Evolutionary conservation across 352 stramenopile species (phyloP), one percentile per base, ranked within the genome.

Genomic region (Phytophthora tubulina): DNA sequence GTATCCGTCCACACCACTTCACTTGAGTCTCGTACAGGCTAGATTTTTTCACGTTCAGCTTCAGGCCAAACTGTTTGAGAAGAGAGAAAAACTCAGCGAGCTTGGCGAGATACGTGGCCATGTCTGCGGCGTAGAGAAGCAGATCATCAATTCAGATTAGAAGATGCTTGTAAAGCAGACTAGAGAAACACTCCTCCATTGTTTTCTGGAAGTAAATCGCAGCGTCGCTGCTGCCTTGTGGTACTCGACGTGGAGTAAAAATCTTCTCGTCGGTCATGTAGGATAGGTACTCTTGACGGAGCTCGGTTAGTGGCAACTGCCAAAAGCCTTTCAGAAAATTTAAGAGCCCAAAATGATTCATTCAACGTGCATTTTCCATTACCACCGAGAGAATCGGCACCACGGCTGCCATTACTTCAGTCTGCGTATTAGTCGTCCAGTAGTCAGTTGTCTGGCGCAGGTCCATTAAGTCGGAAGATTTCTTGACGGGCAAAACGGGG

Each of bases 371-470:
- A 42, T 53, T 45, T 54, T 62, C 49, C 36, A 66, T 60, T 66
- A 61, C 46, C 33, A 65, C 14, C n/a, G 54, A 51, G 6, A 72
- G 21, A 15, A 60, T 59, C 4, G 64, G 55, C 64, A 66, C 66
- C 9, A 61, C 54, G 9, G 45, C 64, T 31, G 57, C 64, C 55
- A 72, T 65, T 13, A 59, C 8, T 8, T 66, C 48, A 0, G 54
- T 66, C 36, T 21, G 21, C 0, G 0, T 1, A 21, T 21, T 21
- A 1, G 21, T 21, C 21, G 21, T 1, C 21, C 21, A 1, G 21
- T 21, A 21, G 21, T 21, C 21, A 21, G 21, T 21, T 21, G 21
- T 21, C 0, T 21, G 21, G 21, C 21, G 21, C 21, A 21, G 21
- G 21, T 21, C 21, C 21, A 21, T 21, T 21, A 21, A 21, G 21